phyloP scores from a whole-genome alignment of 2,329 filamentous ascomycete species.

The Hymenoscyphus albidus region DNA sequence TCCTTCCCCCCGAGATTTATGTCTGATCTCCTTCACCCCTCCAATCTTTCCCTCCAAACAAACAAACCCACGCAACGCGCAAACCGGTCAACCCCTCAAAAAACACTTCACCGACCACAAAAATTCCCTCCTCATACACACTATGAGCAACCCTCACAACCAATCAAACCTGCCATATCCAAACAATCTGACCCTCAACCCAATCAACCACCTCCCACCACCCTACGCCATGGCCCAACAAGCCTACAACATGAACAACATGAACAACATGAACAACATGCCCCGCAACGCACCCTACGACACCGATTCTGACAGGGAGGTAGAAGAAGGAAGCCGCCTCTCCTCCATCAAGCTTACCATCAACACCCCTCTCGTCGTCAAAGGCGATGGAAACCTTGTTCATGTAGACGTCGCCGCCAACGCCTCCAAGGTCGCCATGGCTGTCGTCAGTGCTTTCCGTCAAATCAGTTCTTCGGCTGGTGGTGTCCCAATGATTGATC shows the following conservation, averaged over 20 bases:
- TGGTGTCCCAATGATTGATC: constrained; percentile 46
- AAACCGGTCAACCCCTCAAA: neutral
- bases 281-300: constrained; percentile 8
- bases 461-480: constrained; percentile 40
- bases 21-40: neutral
- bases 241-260: neutral
- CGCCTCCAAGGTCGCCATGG: constrained; percentile 41
- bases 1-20: neutral
- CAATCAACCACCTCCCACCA: neutral
- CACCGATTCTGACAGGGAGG: constrained; percentile 18
- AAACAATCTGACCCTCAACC: neutral
- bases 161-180: neutral
- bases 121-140: neutral
- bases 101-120: neutral
- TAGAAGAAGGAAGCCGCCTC: constrained; percentile 21
- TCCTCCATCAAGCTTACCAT: constrained; percentile 46
- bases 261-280: too few relatives aligned
- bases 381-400: constrained; percentile 47
- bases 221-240: neutral
- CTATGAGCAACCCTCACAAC: neutral
- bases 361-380: constrained; percentile 45
- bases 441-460: constrained; percentile 44
- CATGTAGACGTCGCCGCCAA: constrained; percentile 38
- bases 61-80: too few relatives aligned
- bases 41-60: neutral